Conservation (phyloP, 2,329 filamentous ascomycete species). For the Triangularia setosa region DNA sequence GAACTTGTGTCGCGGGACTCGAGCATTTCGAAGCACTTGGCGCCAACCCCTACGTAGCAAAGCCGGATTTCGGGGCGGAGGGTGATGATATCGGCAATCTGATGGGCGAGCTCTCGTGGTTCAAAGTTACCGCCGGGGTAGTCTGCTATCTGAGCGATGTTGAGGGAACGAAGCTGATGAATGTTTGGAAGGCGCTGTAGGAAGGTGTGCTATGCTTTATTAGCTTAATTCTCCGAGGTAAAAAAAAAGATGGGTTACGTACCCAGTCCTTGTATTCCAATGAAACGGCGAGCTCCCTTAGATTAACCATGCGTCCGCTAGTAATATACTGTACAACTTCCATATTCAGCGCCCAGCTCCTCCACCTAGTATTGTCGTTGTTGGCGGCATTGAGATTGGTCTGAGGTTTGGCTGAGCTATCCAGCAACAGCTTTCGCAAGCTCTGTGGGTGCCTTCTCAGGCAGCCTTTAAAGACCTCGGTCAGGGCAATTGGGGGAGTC, state of each 20-base stretch:
- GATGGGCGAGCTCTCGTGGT: conserved; percentile 66
- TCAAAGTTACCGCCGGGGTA: conserved; percentile 39
- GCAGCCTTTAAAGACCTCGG: conserved; percentile 66
- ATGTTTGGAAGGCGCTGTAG: conserved; percentile 69
- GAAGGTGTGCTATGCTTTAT: conserved; percentile 64
- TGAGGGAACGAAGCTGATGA: conserved; percentile 57
- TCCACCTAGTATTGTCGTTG: conserved; percentile 50
- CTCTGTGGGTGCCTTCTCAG: conserved; percentile 68
- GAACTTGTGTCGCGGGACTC: conserved; percentile 51
- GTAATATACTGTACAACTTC: conserved; percentile 71
- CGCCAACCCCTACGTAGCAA: conserved; percentile 71
- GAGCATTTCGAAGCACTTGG: conserved; percentile 78
- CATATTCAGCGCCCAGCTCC: conserved; percentile 66
- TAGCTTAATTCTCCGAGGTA: conserved; percentile 20
- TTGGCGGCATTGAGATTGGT: conserved; percentile 27
- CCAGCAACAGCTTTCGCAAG: conserved; percentile 68
- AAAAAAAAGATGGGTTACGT: conserved; percentile 33
- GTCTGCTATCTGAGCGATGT: conserved; percentile 29
- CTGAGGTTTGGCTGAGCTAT: conserved; percentile 58
- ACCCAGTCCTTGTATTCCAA: conserved; percentile 78
- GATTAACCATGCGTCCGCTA: conserved; percentile 67
- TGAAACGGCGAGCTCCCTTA: conserved; percentile 68
- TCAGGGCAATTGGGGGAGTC: conserved; percentile 55
- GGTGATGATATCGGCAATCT: conserved; percentile 74
- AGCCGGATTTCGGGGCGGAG: conserved; percentile 72